These are phyloP conservation scores for Kodamaea kaohsiungensis DNA, from an alignment of 805 yeast species.

Conservation along the genomic window DNA sequence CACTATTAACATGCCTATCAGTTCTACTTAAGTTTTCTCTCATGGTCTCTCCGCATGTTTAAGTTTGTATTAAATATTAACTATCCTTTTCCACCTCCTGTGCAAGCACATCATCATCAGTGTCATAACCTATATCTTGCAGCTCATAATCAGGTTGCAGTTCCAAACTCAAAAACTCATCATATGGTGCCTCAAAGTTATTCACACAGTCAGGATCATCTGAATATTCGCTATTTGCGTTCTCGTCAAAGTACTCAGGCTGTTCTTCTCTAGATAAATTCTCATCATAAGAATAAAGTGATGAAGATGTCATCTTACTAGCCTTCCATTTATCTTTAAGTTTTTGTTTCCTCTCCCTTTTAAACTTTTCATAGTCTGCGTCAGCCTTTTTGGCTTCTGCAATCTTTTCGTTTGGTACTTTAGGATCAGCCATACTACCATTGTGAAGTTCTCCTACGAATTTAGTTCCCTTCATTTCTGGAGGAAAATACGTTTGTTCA, in stretches of 20 bases:
- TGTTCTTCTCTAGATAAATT: conserved; percentile 27
- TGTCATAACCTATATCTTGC: not conserved
- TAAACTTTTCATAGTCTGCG: conserved; percentile 18
- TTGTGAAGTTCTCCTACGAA: conserved; percentile 60
- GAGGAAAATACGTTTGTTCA: conserved; percentile 75
- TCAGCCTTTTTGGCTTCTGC: conserved; percentile 12
- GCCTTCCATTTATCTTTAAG: conserved; percentile 26
- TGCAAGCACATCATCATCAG: conserved; percentile 8
- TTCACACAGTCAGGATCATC: conserved; percentile 35
- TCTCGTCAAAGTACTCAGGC: conserved; percentile 34
- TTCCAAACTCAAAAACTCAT: conserved; percentile 29
- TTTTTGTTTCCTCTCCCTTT: conserved; percentile 7
- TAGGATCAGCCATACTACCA: conserved; percentile 38
- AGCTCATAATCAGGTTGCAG: conserved; percentile 23
- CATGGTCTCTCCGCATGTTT: no score
- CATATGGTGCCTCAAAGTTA: conserved; percentile 38
- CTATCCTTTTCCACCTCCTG: no score
- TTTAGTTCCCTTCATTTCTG: conserved; percentile 42
- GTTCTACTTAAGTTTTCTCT: no score
- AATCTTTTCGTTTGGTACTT: conserved; percentile 15
- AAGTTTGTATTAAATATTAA: not conserved
- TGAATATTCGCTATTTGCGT: conserved; percentile 26
- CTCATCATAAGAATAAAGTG: conserved; percentile 20
- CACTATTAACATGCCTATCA: no score
- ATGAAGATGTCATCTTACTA: not conserved